A percentile compares a stretch with the other conserved stretches of the same genome.
phyloP scores from a whole-genome alignment of 495 filamentous ascomycete genomes.

The Hypoxylon crocopeplum region DNA sequence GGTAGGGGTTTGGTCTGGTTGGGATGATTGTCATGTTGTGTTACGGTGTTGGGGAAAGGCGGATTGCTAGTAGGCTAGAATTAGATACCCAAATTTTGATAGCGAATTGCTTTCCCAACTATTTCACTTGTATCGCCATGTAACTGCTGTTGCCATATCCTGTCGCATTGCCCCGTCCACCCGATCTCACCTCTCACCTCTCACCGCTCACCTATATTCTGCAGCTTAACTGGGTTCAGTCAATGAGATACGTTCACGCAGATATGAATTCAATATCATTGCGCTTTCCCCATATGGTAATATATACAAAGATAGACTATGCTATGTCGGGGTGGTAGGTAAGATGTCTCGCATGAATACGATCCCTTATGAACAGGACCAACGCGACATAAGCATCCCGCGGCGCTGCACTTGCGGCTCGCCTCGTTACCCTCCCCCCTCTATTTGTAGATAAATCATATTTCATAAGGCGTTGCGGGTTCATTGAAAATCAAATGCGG shows the following conservation, averaged over 20 bases:
- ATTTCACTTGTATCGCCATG: no score
- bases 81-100: slow-evolving; percentile 16
- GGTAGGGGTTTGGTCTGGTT: slow-evolving; percentile 58
- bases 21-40: no score
- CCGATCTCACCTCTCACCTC: no score
- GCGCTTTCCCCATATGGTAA: neutral
- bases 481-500: slow-evolving; percentile 86
- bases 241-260: neutral
- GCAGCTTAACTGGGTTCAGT: no score
- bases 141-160: no score
- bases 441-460: slow-evolving; percentile 24
- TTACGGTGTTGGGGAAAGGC: neutral
- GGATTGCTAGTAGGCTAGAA: neutral
- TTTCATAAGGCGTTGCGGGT: slow-evolving; percentile 54
- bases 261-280: slow-evolving; percentile 6
- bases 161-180: no score
- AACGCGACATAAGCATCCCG: neutral
- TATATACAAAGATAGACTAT: slow-evolving; percentile 19
- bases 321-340: neutral
- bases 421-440: neutral
- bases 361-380: slow-evolving; percentile 10
- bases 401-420: neutral
- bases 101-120: neutral
- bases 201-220: no score
- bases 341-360: neutral